Evolutionary conservation across 179 eudicot species (phyloP).

Genomic region (Beta lomatogona): DNA sequence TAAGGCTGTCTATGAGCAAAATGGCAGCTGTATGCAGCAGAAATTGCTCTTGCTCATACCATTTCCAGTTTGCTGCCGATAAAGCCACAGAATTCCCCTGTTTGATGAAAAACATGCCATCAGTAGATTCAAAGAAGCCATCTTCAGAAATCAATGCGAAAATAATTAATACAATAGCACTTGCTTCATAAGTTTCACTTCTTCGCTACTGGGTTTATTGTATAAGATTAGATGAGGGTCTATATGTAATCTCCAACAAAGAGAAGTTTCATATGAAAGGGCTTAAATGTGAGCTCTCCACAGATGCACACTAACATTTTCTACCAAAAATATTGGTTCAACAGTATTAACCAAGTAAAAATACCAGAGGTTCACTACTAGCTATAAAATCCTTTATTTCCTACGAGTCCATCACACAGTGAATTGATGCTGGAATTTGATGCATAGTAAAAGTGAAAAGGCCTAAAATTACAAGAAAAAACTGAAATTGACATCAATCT

Average conservation of each 20-base stretch:
- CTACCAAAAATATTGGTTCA: background rate
- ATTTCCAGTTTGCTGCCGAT: conserved; percentile 83
- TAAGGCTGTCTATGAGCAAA: conserved; percentile 9
- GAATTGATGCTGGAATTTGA: background rate
- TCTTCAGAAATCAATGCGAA: conserved; percentile 4
- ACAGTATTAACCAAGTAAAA: background rate
- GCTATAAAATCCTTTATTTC: background rate
- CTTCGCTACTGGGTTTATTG: background rate
- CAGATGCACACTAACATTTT: background rate
- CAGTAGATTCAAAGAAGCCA: conserved; percentile 30
- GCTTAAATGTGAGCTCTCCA: background rate
- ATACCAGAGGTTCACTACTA: background rate
- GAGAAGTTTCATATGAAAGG: background rate
- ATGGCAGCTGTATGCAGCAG: conserved; percentile 23
- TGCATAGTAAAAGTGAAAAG: background rate
- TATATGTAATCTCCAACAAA: background rate
- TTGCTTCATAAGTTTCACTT: background rate
- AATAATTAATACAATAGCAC: background rate
- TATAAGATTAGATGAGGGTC: background rate
- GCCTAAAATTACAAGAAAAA: background rate
- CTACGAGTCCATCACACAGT: background rate
- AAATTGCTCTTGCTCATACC: conserved; percentile 54
- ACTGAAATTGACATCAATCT: background rate
- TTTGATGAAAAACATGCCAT: conserved; percentile 27
- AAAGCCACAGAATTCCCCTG: conserved; percentile 84